phyloP scores from a whole-genome alignment of 208 protist species.

The Leishmania amazonensis region DNA sequence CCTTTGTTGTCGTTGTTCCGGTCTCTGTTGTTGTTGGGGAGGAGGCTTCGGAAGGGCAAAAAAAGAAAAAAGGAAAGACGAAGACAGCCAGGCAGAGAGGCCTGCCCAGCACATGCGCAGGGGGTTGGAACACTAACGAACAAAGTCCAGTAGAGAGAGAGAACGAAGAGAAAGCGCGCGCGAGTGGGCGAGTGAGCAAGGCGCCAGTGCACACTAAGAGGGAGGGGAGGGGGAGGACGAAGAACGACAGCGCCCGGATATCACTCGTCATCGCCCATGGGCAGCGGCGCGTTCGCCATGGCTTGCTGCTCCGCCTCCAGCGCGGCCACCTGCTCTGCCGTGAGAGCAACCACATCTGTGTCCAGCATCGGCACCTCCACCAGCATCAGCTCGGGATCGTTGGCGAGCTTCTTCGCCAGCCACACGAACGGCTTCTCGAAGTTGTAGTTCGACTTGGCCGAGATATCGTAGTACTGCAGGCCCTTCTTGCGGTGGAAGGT shows the following conservation, averaged over 20 bases:
- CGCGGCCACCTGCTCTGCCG: slow-evolving; percentile 74
- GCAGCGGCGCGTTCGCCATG: slow-evolving; percentile 89
- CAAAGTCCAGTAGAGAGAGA: background rate
- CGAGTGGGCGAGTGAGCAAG: too few relatives aligned
- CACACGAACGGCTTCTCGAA: slow-evolving; percentile 99
- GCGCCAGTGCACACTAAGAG: slow-evolving; percentile 7
- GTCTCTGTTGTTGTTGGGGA: background rate
- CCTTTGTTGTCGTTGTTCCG: background rate
- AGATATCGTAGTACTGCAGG: slow-evolving; percentile 99
- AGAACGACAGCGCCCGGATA: slow-evolving; percentile 39
- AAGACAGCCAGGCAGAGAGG: background rate
- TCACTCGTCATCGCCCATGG: slow-evolving; percentile 97
- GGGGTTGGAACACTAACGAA: background rate
- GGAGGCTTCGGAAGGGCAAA: background rate
- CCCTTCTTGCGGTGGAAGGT: slow-evolving; percentile 99
- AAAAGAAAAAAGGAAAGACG: background rate
- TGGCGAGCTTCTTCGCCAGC: slow-evolving; percentile 97
- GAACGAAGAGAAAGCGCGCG: background rate
- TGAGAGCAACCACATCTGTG: slow-evolving; percentile 67
- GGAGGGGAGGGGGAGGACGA: slow-evolving; percentile 33
- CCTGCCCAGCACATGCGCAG: background rate
- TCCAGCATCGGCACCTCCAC: slow-evolving; percentile 91
- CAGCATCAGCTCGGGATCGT: slow-evolving; percentile 96
- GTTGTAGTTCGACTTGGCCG: slow-evolving; percentile 99
- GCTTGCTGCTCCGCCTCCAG: slow-evolving; percentile 90